These are phyloP conservation scores for Plasmodium vinckei DNA, from an alignment of 169 alveolate species.

Conservation along the genomic window DNA sequence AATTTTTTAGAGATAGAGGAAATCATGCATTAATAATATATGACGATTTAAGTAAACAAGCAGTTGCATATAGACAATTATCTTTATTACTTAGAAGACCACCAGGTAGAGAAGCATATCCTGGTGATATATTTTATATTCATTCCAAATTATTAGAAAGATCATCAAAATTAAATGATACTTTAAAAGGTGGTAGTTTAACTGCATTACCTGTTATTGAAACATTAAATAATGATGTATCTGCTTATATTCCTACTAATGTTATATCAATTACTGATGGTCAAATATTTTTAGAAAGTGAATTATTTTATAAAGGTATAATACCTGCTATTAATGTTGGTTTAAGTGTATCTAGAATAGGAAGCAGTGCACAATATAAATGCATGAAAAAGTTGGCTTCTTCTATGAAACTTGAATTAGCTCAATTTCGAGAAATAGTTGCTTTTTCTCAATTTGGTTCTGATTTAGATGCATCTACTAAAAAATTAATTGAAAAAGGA, in stretches of 20 bases:
- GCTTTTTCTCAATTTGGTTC: conserved; percentile 98
- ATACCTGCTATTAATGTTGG: conserved; percentile 99
- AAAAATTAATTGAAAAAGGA: conserved; percentile 95
- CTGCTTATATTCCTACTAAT: conserved; percentile 98
- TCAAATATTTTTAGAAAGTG: conserved; percentile 97
- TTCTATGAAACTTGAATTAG: conserved; percentile 95
- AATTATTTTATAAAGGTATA: conserved; percentile 97
- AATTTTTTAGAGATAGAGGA: conserved; percentile 97
- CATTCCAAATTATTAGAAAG: conserved; percentile 97
- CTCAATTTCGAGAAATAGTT: conserved; percentile 97
- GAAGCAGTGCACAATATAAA: conserved; percentile 96
- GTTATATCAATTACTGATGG: conserved; percentile 99
- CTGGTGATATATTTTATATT: conserved; percentile 98
- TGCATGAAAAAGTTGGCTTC: conserved; percentile 94
- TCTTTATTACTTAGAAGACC: conserved; percentile 95
- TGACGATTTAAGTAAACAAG: conserved; percentile 98
- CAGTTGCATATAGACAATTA: conserved; percentile 98
- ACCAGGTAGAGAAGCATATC: conserved; percentile 98
- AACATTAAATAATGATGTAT: conserved; percentile 98
- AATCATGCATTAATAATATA: conserved; percentile 96
- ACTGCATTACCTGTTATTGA: conserved; percentile 99
- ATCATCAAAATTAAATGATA: conserved; percentile 96
- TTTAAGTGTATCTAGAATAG: conserved; percentile 97
- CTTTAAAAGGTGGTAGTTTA: conserved; percentile 95
- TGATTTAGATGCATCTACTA: conserved; percentile 96